phyloP scores from a whole-genome alignment of 148 eudicot species.

The Nyssa sinensis region DNA sequence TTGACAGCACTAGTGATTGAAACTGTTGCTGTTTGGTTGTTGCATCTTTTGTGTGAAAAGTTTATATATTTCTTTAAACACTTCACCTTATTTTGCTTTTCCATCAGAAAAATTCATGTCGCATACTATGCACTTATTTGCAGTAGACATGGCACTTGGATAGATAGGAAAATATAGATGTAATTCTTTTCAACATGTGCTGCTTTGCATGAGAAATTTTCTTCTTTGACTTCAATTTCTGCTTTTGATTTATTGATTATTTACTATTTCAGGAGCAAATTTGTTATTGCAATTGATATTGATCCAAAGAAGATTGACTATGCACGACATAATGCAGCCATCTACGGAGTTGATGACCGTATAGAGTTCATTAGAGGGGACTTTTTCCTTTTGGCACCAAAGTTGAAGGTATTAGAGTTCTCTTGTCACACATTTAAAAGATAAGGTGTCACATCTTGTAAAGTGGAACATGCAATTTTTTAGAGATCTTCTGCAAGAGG shows the following conservation, averaged over 20 bases:
- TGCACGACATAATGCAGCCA: slow-evolving; percentile 76
- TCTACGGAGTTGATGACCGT: slow-evolving; percentile 72
- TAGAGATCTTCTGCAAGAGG: background rate
- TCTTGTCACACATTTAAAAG: background rate
- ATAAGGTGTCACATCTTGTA: background rate
- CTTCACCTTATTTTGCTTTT: background rate
- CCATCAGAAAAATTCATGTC: background rate
- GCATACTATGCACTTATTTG: background rate
- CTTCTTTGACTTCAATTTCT: background rate
- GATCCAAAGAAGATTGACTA: slow-evolving; percentile 82
- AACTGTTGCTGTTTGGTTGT: background rate
- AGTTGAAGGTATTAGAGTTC: slow-evolving; percentile 34
- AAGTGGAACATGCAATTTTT: background rate
- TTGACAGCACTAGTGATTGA: background rate
- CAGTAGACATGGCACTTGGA: background rate
- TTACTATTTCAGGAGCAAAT: slow-evolving; percentile 41
- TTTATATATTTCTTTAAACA: background rate
- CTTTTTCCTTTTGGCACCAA: slow-evolving; percentile 56
- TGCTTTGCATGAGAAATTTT: background rate
- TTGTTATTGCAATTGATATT: slow-evolving; percentile 83
- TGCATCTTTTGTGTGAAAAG: background rate
- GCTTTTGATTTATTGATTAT: slow-evolving; percentile 4
- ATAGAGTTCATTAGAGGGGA: slow-evolving; percentile 82
- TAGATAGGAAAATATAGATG: background rate
- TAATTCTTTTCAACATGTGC: background rate